These are phyloP conservation scores for Candida smagusa DNA, from an alignment of 1,139 yeast species.

Conservation along the genomic window DNA sequence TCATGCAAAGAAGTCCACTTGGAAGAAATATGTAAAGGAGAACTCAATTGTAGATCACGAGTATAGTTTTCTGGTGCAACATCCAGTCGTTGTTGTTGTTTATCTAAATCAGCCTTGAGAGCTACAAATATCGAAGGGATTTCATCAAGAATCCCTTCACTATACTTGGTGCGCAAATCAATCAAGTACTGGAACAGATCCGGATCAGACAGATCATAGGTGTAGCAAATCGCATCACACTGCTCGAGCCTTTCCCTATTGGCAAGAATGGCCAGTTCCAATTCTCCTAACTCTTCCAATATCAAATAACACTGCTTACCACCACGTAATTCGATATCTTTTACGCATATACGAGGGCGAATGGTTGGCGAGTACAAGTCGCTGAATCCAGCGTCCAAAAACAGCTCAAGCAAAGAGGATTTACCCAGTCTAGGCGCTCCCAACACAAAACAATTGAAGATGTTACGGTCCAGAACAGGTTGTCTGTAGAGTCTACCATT, in stretches of 20 bases:
- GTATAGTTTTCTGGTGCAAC: constrained; percentile 88
- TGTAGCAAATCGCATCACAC: constrained; percentile 86
- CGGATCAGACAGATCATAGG: constrained; percentile 94
- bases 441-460: constrained; percentile 81
- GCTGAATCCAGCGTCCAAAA: constrained; percentile 70
- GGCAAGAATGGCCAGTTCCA: constrained; percentile 77
- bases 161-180: constrained; percentile 58
- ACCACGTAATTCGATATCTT: constrained; percentile 91
- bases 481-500: constrained; percentile 68
- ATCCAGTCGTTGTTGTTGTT: constrained; percentile 87
- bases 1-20: constrained; percentile 89
- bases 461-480: constrained; percentile 76
- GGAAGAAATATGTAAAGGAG: constrained; percentile 84
- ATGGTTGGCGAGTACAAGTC: constrained; percentile 80
- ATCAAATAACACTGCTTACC: constrained; percentile 94
- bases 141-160: constrained; percentile 49
- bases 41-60: constrained; percentile 52
- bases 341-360: constrained; percentile 76
- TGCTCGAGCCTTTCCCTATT: constrained; percentile 69
- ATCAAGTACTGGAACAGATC: constrained; percentile 85
- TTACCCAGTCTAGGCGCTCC: constrained; percentile 89
- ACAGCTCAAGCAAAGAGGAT: constrained; percentile 76
- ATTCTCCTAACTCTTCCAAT: constrained; percentile 83
- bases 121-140: constrained; percentile 89
- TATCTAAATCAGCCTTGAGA: constrained; percentile 87